Evolutionary conservation across 768 basidiomycete species (phyloP).

Genomic region (Kwoniella sp.): DNA sequence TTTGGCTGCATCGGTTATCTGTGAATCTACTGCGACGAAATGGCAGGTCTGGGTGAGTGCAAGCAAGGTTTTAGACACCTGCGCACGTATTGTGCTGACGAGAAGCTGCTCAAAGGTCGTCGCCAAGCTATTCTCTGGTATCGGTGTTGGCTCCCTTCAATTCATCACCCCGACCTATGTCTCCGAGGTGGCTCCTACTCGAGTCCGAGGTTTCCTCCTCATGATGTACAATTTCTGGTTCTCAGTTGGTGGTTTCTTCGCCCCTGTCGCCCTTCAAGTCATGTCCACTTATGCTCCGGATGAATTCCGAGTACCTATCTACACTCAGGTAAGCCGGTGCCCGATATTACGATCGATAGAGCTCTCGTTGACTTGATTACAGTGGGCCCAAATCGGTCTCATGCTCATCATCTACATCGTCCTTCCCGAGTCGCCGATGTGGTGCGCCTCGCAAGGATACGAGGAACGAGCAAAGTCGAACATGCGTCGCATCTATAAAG

Average conservation of each 20-base stretch:
- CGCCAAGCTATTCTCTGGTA: slow-evolving; percentile 26
- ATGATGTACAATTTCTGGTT: slow-evolving; percentile 28
- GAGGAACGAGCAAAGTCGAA: slow-evolving; percentile 16
- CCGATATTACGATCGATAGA: background rate
- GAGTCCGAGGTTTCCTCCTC: slow-evolving; percentile 26
- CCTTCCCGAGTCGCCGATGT: slow-evolving; percentile 27
- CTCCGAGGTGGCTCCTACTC: slow-evolving; percentile 24
- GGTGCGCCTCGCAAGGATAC: slow-evolving; percentile 16
- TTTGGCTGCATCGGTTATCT: slow-evolving; percentile 21
- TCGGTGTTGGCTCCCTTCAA: slow-evolving; percentile 27
- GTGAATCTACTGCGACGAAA: slow-evolving; percentile 25
- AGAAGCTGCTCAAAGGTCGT: slow-evolving; percentile 5
- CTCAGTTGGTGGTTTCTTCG: slow-evolving; percentile 20
- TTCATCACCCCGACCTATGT: slow-evolving; percentile 28
- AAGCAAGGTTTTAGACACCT: no score
- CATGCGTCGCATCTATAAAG: slow-evolving; percentile 17
- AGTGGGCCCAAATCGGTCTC: slow-evolving; percentile 25
- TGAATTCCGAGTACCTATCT: slow-evolving; percentile 26
- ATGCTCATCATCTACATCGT: slow-evolving; percentile 28
- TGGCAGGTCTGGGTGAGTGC: slow-evolving; percentile 34
- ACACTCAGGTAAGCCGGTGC: slow-evolving; percentile 19
- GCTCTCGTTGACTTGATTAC: no score
- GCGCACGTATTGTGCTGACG: no score
- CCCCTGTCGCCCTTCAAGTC: slow-evolving; percentile 21
- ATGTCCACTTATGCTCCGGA: slow-evolving; percentile 17